Evolutionary conservation across 78 protist genomes (phyloP), one percentile per base, ranked within the genome.

Genomic region (Planoprotostelium fungivorum): DNA sequence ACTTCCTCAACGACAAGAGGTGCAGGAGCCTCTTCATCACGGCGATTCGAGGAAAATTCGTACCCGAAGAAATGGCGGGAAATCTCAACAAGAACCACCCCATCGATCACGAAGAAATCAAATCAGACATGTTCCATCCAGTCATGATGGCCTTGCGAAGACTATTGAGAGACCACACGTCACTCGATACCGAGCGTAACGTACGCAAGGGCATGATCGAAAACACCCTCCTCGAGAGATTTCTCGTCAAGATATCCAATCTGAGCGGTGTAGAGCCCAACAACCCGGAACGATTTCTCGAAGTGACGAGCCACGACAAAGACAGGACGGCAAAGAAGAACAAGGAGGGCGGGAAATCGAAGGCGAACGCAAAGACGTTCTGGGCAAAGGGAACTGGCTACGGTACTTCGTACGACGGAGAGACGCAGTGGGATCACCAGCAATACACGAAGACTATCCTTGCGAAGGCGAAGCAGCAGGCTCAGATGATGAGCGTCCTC

Each of bases 311-410:
- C 31, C 73, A 51, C 31, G 16, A 51, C 16, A 51, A 51, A 51
- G 73, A 25, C 5, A 16, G 73, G 16, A 16, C 73, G 73, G 16
- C 73, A 51, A 16, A 51, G 73, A 16, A 16, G 73, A 51, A 51
- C n/a, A n/a, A n/a, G n/a, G n/a, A 51, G 73, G 16, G 16, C 31
- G 73, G 73, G 16, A 51, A 51, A 16, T 51, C 73, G 16, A 51
- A 51, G 16, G 16, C 31, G 31, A 51, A 51, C 73, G 31, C 73
- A 5, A 51, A 51, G 73, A 51, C 73, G 16, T 83, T 36, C 35
- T 94, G 96, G 96, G 96, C 94, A 23, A 94, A 91, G 51, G 96
- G 96, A 29, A 94, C 96, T 1, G 96, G 96, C 29, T 94, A 94
- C 86, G 96, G 96, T 29, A 35, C 89, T 37, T 92, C 93, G 29